Conservation (phyloP, 1,284 basidiomycete species). For the Takashimella koratensis region DNA sequence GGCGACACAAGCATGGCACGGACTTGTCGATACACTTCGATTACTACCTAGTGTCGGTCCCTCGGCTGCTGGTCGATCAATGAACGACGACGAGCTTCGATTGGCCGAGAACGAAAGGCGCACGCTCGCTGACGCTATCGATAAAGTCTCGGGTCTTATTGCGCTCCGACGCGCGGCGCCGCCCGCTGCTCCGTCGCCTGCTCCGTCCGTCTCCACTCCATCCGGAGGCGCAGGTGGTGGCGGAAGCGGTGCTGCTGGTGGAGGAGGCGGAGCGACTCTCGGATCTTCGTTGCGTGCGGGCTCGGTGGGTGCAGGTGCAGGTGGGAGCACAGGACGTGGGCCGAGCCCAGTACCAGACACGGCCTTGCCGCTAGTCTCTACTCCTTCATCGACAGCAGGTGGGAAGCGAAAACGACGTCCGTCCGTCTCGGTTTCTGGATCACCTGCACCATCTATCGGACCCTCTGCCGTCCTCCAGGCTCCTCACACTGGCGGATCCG, state of each 20-base stretch:
- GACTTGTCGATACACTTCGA: conserved; percentile 39
- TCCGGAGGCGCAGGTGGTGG: conserved; percentile 3
- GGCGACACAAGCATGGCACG: conserved; percentile 40
- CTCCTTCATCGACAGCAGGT: conserved; percentile 7
- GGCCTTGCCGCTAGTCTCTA: background rate
- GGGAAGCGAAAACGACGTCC: conserved; percentile 16
- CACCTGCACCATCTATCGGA: conserved; percentile 5
- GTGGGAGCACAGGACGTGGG: too few relatives aligned
- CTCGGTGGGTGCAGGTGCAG: background rate
- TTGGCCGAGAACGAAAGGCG: conserved; percentile 21
- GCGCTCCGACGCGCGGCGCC: conserved; percentile 19
- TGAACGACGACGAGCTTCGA: conserved; percentile 11
- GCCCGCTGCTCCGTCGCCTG: background rate
- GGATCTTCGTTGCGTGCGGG: conserved; percentile 6
- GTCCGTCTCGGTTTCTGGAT: conserved; percentile 12
- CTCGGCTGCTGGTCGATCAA: conserved; percentile 2
- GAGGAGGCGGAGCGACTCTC: conserved; percentile 5
- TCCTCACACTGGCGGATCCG: conserved; percentile 6
- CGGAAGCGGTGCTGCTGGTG: background rate
- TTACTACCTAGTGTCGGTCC: conserved; percentile 23
- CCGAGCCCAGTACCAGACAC: too few relatives aligned
- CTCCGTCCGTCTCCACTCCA: background rate
- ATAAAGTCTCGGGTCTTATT: conserved; percentile 34
- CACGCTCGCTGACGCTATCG: conserved; percentile 35
- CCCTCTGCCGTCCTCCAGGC: conserved; percentile 5